Conservation (phyloP, 129 eudicot species). For the sunflower (Helianthus annuus) region HanXRQr2.0-SUNRISE NC_035449.2:89891769-89892268, state of each 20-base stretch:
- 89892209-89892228: slow-evolving; percentile 40
- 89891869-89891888: slow-evolving; percentile 55
- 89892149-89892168: slow-evolving; percentile 57
- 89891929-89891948: slow-evolving; percentile 52
- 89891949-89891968: slow-evolving; percentile 23
- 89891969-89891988: slow-evolving; percentile 35
- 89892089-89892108: slow-evolving; percentile 80
- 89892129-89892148: slow-evolving; percentile 84
- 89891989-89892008: slow-evolving; percentile 52
- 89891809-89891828: slow-evolving; percentile 58
- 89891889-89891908: slow-evolving; percentile 48
- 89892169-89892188: slow-evolving; percentile 20
- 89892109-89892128: slow-evolving; percentile 82
- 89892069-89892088: slow-evolving; percentile 79
- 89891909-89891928: slow-evolving; percentile 67
- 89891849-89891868: slow-evolving; percentile 51
- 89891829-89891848: slow-evolving; percentile 59
- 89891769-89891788: slow-evolving; percentile 56
- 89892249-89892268: not conserved
- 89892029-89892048: slow-evolving; percentile 88
- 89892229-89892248: slow-evolving; percentile 32
- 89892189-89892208: slow-evolving; percentile 40
- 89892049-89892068: slow-evolving; percentile 80
- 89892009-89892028: slow-evolving; percentile 70
- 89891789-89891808: slow-evolving; percentile 53